These are phyloP conservation scores for Coemansia aciculifera DNA, from an alignment of 192 early-diverging fungal genomes.

Conservation along the genomic window DNA sequence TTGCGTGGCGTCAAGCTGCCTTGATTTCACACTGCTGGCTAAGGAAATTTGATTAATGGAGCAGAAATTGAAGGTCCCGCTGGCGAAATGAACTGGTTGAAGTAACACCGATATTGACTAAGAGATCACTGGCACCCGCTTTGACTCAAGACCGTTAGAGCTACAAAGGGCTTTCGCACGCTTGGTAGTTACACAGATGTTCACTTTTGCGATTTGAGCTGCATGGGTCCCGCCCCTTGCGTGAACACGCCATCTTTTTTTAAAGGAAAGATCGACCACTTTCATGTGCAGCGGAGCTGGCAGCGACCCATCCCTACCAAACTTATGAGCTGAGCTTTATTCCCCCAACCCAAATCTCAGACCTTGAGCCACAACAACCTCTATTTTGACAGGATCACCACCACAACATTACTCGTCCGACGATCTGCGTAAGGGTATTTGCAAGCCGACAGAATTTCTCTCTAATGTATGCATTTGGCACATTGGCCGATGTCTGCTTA, in stretches of 20 bases:
- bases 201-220: not conserved
- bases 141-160: not conserved
- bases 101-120: too few relatives aligned
- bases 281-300: not conserved
- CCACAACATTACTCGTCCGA: not conserved
- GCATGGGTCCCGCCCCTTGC: not conserved
- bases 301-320: not conserved
- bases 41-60: too few relatives aligned
- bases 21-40: too few relatives aligned
- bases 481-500: not conserved
- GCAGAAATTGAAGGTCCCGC: too few relatives aligned
- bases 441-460: not conserved
- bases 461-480: not conserved
- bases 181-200: not conserved
- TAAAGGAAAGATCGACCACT: not conserved
- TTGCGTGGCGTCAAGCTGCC: not conserved
- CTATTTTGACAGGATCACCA: not conserved
- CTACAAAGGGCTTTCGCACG: not conserved
- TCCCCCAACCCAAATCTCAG: not conserved
- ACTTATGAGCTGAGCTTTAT: conserved; percentile 6
- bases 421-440: not conserved
- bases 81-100: too few relatives aligned
- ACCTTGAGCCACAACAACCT: not conserved
- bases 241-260: conserved; percentile 3
- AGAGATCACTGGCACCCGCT: too few relatives aligned